These are phyloP conservation scores for Aspergillus carbonarius DNA, from an alignment of 2,329 filamentous ascomycete genomes.

Conservation along the genomic window DNA sequence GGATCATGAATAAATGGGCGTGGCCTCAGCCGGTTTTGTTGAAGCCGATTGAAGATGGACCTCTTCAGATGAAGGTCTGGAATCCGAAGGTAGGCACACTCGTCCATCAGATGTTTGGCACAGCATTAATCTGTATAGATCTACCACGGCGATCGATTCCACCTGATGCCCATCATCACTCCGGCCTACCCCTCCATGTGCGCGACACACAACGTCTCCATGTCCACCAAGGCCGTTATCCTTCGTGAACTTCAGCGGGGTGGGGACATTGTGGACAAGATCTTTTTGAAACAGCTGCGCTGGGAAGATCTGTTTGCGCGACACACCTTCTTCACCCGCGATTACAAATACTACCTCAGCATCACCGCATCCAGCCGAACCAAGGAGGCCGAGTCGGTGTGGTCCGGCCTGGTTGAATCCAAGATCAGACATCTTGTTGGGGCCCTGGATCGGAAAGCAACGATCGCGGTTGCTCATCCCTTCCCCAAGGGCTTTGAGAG, in stretches of 20 bases:
- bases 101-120: background rate
- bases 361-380: constrained; percentile 79
- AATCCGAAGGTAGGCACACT: constrained; percentile 71
- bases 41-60: constrained; percentile 80
- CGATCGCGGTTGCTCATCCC: constrained; percentile 79
- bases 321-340: constrained; percentile 88
- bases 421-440: constrained; percentile 84
- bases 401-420: constrained; percentile 91
- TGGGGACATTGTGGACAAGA: constrained; percentile 72
- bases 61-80: constrained; percentile 83
- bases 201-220: constrained; percentile 88
- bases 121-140: constrained; percentile 47
- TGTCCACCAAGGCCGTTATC: constrained; percentile 82
- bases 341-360: constrained; percentile 93
- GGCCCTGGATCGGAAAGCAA: constrained; percentile 75
- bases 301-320: constrained; percentile 90
- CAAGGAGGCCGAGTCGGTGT: constrained; percentile 80
- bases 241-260: constrained; percentile 78
- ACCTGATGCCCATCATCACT: constrained; percentile 98
- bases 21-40: constrained; percentile 94
- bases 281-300: constrained; percentile 70
- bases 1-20: constrained; percentile 84
- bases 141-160: constrained; percentile 76
- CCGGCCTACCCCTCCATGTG: constrained; percentile 98
- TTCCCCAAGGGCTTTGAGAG: constrained; percentile 93